A percentile compares a stretch with the other conserved stretches of the same genome.
Conservation (phyloP, 106 monocot species). For the Dioscorea alata region DNA sequence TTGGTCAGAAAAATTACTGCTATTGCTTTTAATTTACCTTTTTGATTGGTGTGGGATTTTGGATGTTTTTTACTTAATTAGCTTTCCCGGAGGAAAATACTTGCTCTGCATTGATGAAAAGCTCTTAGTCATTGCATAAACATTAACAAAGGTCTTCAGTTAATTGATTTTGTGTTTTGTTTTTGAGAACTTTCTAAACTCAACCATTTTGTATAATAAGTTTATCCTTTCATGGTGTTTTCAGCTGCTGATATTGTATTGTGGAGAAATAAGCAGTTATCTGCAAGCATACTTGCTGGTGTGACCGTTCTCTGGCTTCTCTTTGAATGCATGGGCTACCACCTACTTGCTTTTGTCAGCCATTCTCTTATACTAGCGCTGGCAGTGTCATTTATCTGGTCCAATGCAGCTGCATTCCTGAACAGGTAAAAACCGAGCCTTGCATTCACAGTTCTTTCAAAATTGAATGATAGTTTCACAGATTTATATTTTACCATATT, state of each 20-base stretch:
- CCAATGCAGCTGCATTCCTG: conserved; percentile 49
- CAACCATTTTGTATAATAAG: no score
- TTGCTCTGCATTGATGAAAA: no score
- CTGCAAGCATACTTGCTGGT: conserved; percentile 47
- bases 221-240: conserved; percentile 5
- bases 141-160: no score
- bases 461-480: background rate
- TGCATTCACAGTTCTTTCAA: background rate
- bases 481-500: background rate
- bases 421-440: conserved; percentile 34
- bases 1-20: no score
- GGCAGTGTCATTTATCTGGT: conserved; percentile 52
- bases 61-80: no score
- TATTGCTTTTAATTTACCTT: no score
- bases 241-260: conserved; percentile 62
- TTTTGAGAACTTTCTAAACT: no score
- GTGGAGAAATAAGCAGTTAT: conserved; percentile 67
- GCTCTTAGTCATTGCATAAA: no score
- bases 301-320: conserved; percentile 68
- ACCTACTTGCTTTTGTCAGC: conserved; percentile 54
- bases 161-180: no score
- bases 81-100: no score
- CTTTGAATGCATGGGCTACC: conserved; percentile 69
- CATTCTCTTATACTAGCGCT: conserved; percentile 53
- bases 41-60: no score